Base-by-base conservation (phyloP, 2,329 filamentous ascomycete genomes). In the Colletotrichum lindemuthianum region DNA sequence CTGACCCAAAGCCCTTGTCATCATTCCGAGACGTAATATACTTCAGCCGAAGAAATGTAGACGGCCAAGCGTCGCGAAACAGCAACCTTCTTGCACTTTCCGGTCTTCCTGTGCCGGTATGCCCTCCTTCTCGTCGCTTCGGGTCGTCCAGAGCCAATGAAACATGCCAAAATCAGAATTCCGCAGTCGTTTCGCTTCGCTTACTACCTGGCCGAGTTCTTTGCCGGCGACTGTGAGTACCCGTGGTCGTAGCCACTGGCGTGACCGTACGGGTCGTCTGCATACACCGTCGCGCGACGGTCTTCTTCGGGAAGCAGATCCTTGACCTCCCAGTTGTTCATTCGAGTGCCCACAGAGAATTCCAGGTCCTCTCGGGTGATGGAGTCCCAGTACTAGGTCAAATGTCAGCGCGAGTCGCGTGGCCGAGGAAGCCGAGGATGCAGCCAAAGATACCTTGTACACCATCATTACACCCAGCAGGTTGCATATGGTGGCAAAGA, bases 241-340 rank as follows among this genome's bases (percentile, higher is more conserved):
- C 82, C 77, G 70, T 83, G 76, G 60, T 88, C 85, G 72, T 83
- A 86, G 7, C 78, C 75, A 67, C 81, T 84, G 2, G 85, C 80
- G 43, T 88, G 87, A 54, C 81, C 83, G 67, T 88, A 88, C 2
- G 86, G 86, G 68, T 90, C 88, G 61, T 93, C 90, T 49, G 85
- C 81, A 77, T 94, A 96, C 49, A 91, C 78, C 2, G 92, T 93
- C 24, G 82, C 82, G 63, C 91, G 87, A 65, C 91, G 89, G 64
- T 95, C 92, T 60, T 96, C 92, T 69, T 96, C 92, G 48, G 90
- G 87, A 15, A 96, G 84, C 10, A 92, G 84, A 68, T 98, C 95
- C 82, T 98, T 98, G 75, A 98, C 91, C 75, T 99, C 96, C 96
- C 96, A 99, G 77, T 96, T 97, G 81, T 97, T 96, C 79, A 92